Conservation (phyloP, 202 grass and related monocot genomes). For the Setaria italica region DNA sequence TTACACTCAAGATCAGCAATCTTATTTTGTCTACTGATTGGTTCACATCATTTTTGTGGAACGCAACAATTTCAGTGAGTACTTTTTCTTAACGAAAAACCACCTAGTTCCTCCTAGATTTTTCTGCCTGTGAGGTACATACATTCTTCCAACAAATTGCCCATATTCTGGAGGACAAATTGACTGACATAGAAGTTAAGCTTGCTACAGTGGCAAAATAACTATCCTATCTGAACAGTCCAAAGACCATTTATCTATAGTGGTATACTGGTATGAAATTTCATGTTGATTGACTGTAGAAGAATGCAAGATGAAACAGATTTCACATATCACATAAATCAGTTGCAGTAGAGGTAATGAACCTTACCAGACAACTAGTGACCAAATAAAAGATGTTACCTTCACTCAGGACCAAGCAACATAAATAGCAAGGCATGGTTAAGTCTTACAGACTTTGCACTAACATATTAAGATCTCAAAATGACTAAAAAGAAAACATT, state of each 20-base stretch:
- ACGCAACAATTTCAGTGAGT: background rate
- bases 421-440: background rate
- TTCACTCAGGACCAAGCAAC: constrained; percentile 5
- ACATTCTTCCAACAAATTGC: background rate
- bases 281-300: background rate
- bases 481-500: constrained; percentile 31
- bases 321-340: background rate
- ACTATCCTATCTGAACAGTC: background rate
- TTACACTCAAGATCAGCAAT: background rate
- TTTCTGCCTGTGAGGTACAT: background rate
- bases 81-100: background rate
- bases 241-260: background rate
- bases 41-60: background rate
- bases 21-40: background rate
- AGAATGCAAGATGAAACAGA: background rate
- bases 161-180: background rate
- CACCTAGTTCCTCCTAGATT: background rate
- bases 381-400: background rate
- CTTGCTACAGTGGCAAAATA: background rate
- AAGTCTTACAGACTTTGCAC: background rate
- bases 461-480: background rate
- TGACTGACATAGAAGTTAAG: background rate
- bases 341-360: background rate
- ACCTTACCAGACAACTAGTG: constrained; percentile 13
- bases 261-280: background rate